Evolutionary conservation across 2,329 filamentous ascomycete genomes (phyloP).

Genomic region (Claviceps lovelessii): DNA sequence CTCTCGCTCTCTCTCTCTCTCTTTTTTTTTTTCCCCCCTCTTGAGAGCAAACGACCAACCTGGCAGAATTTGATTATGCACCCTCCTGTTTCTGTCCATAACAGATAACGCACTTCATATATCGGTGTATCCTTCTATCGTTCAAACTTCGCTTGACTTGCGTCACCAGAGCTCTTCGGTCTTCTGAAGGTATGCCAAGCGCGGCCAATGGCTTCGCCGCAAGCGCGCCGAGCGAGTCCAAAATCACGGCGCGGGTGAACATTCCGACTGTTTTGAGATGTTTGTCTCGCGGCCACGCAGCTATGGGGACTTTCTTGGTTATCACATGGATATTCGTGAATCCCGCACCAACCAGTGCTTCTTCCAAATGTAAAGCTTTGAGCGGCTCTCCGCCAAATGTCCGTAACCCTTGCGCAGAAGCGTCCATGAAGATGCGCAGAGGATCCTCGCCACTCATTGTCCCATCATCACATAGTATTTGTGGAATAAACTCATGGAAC

Average conservation of each 20-base stretch:
- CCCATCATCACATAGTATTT: constrained; percentile 28
- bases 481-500: constrained; percentile 30
- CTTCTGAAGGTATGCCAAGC: constrained; percentile 19
- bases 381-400: constrained; percentile 26
- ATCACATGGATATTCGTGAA: constrained; percentile 29
- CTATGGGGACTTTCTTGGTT: constrained; percentile 31
- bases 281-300: constrained; percentile 29
- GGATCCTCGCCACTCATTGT: constrained; percentile 28
- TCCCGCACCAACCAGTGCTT: constrained; percentile 24
- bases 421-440: constrained; percentile 20
- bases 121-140: constrained; percentile 25
- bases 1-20: too few relatives aligned
- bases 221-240: constrained; percentile 27
- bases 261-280: constrained; percentile 26
- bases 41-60: neutral
- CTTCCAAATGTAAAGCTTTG: constrained; percentile 20
- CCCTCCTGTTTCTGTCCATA: constrained; percentile 26
- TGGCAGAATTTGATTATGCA: neutral
- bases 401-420: constrained; percentile 17
- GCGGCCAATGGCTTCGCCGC: constrained; percentile 27
- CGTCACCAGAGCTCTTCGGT: constrained; percentile 20
- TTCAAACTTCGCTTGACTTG: constrained; percentile 20
- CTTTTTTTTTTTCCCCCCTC: neutral
- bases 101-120: constrained; percentile 27
- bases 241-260: constrained; percentile 28